Conservation (phyloP, 768 basidiomycete genomes). For the Floccularia luteovirens region DNA sequence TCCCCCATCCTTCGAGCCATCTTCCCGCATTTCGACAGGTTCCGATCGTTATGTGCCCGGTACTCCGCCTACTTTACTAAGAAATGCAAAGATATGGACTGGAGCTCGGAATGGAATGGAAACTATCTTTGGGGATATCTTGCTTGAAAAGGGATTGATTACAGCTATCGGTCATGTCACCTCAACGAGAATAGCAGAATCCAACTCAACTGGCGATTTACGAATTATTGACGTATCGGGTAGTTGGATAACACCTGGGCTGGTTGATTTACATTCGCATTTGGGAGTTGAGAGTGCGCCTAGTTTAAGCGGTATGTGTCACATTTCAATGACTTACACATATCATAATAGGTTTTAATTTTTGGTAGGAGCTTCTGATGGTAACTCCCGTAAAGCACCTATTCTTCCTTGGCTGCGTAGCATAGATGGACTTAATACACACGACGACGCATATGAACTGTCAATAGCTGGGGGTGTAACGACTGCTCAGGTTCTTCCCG, state of each 20-base stretch:
- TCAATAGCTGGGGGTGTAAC: slow-evolving; percentile 67
- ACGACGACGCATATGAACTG: slow-evolving; percentile 53
- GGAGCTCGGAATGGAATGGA: slow-evolving; percentile 51
- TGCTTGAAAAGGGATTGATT: slow-evolving; percentile 60
- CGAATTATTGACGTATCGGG: slow-evolving; percentile 48
- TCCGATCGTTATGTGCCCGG: slow-evolving; percentile 53
- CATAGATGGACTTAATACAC: slow-evolving; percentile 70
- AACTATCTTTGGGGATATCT: slow-evolving; percentile 49
- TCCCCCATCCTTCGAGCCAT: slow-evolving; percentile 12
- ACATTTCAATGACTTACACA: not conserved
- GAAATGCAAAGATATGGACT: slow-evolving; percentile 77
- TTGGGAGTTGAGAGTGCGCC: slow-evolving; percentile 28
- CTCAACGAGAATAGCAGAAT: slow-evolving; percentile 11
- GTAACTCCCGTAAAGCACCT: slow-evolving; percentile 45
- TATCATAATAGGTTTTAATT: not conserved
- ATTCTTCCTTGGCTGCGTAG: slow-evolving; percentile 60
- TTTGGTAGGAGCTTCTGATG: slow-evolving; percentile 36
- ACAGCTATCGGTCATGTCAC: slow-evolving; percentile 38
- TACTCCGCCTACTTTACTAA: slow-evolving; percentile 46
- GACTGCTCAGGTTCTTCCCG: slow-evolving; percentile 69
- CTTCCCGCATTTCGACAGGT: slow-evolving; percentile 10
- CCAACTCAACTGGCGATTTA: slow-evolving; percentile 12
- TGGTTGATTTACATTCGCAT: slow-evolving; percentile 42
- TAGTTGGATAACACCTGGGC: slow-evolving; percentile 45
- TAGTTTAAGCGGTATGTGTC: slow-evolving; percentile 19